These are phyloP conservation scores for Zygosaccharomyces siamensis DNA, from an alignment of 805 yeast species.

Conservation along the genomic window DNA sequence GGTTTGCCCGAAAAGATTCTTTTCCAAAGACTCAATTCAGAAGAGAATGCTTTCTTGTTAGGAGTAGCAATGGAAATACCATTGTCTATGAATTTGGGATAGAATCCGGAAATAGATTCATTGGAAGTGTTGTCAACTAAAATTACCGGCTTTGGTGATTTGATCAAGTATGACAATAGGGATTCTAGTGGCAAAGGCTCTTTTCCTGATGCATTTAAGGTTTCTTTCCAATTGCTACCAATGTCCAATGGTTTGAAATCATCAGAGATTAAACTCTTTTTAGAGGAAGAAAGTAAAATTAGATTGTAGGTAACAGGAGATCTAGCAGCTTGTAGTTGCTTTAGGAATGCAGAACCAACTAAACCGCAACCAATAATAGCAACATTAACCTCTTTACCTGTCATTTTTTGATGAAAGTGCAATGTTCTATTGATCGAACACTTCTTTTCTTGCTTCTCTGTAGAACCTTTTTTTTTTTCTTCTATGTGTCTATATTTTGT, in stretches of 20 bases:
- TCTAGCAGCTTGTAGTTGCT: conserved; percentile 64
- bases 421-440: background rate
- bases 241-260: conserved; percentile 67
- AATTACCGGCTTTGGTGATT: conserved; percentile 69
- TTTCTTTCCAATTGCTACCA: conserved; percentile 48
- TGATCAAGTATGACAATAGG: conserved; percentile 56
- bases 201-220: conserved; percentile 42
- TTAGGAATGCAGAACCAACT: conserved; percentile 87
- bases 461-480: background rate
- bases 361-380: conserved; percentile 88
- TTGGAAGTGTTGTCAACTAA: conserved; percentile 93
- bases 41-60: conserved; percentile 93
- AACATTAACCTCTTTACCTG: conserved; percentile 50
- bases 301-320: conserved; percentile 68
- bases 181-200: conserved; percentile 49
- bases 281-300: conserved; percentile 71
- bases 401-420: conserved; percentile 33
- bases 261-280: conserved; percentile 59
- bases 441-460: background rate
- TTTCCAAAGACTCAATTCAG: conserved; percentile 70
- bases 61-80: conserved; percentile 97
- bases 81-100: conserved; percentile 64
- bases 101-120: conserved; percentile 66
- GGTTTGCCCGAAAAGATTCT: conserved; percentile 58
- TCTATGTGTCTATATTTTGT: background rate